phyloP scores from a whole-genome alignment of 345 rosid species.

The Eucalyptus curtisii region DNA sequence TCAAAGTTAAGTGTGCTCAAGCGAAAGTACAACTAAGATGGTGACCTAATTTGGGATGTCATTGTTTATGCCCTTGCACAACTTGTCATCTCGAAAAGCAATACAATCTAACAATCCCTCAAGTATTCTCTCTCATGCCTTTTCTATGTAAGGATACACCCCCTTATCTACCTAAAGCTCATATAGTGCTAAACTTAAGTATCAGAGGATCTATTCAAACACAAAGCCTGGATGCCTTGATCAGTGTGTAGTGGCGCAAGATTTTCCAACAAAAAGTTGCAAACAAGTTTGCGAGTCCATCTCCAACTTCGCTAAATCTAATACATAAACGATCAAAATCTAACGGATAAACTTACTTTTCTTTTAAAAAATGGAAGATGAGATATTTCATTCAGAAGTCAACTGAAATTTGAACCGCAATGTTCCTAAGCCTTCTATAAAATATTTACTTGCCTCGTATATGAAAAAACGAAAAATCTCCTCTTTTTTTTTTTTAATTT shows the following conservation, averaged over 20 bases:
- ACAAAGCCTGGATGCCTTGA: neutral
- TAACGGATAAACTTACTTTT: neutral
- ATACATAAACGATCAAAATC: neutral
- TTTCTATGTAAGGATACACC: rapidly evolving
- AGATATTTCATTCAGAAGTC: neutral
- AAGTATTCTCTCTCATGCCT: neutral
- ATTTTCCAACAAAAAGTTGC: neutral
- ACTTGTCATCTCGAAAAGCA: neutral
- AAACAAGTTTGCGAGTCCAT: neutral
- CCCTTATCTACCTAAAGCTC: neutral
- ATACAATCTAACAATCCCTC: neutral
- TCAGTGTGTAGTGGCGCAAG: neutral
- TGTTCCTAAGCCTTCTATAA: neutral
- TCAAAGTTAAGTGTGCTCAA: too few relatives aligned
- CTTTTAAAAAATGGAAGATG: neutral
- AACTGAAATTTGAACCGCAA: neutral
- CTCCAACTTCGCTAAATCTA: neutral
- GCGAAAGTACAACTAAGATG: neutral
- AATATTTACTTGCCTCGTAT: neutral
- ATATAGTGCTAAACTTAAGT: neutral
- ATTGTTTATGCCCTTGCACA: neutral
- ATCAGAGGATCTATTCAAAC: neutral
- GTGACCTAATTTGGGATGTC: neutral
- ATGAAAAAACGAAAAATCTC: neutral
- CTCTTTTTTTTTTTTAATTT: neutral